phyloP scores from a whole-genome alignment of 1,139 yeast genomes.

The Scheffersomyces stambukii region DNA sequence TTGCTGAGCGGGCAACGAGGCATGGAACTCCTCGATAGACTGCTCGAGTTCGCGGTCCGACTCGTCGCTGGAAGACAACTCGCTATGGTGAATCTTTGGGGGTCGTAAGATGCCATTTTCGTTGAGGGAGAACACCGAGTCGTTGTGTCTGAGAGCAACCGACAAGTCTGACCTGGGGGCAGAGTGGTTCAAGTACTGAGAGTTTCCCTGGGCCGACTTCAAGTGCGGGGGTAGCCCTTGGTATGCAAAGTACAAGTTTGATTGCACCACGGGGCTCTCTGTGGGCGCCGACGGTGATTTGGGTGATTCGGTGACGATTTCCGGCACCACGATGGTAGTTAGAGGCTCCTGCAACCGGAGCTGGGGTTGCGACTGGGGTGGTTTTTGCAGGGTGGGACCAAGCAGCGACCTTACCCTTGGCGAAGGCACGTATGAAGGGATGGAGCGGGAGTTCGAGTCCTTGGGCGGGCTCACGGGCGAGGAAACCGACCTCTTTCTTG shows the following conservation, averaged over 20 bases:
- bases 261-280: slow-evolving; percentile 30
- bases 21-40: background rate
- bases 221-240: slow-evolving; percentile 56
- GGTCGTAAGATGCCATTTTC: slow-evolving; percentile 23
- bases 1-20: slow-evolving; percentile 1
- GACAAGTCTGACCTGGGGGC: slow-evolving; percentile 18
- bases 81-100: slow-evolving; percentile 15
- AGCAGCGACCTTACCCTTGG: background rate
- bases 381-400: slow-evolving; percentile 1
- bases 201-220: slow-evolving; percentile 8
- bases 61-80: slow-evolving; percentile 9
- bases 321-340: too few relatives aligned
- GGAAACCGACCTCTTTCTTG: slow-evolving; percentile 5
- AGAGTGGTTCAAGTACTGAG: slow-evolving; percentile 2
- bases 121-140: slow-evolving; percentile 33
- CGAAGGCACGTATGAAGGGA: slow-evolving; percentile 1
- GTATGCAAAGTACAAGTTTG: slow-evolving; percentile 49
- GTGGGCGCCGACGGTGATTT: slow-evolving; percentile 5
- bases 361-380: slow-evolving; percentile 7
- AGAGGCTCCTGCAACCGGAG: too few relatives aligned
- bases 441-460: background rate
- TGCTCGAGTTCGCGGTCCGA: slow-evolving; percentile 1
- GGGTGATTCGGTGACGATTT: slow-evolving; percentile 1
- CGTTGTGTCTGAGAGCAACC: slow-evolving; percentile 40
- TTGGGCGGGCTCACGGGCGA: slow-evolving; percentile 4